Base-by-base conservation (phyloP, 805 yeast genomes). In the Kazachstania martiniae region DNA sequence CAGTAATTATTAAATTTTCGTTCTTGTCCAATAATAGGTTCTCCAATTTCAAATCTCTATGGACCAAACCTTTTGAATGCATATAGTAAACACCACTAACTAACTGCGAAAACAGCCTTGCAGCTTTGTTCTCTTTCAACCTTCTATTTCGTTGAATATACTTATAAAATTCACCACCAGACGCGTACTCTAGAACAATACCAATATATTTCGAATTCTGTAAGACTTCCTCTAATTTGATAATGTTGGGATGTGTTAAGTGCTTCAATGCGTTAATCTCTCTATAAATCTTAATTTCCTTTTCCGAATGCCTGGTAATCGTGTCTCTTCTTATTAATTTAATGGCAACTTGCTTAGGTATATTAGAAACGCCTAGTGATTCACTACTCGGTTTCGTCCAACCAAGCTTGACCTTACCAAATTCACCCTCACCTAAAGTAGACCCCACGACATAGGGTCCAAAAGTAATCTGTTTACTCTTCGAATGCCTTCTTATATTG, bases 351-450 rank as follows among this genome's bases (percentile, higher is more conserved):
- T 86, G 93, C 24, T 79, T 70, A 3, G 85, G 79, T 3, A 51
- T 44, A 13, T 47, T 52, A 12, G 85, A 78, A 3, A 49, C 44
- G 14, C 46, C 53, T 12, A 37, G 36, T 14, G 49, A 31, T 16
- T 23, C 18, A 12, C 13, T 29, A 21, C 18, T 3, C 18, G 34
- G 27, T 53, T 82, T 83, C 38, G 94, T 68, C 96, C 96, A 89
- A 10, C 96, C 97, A 15, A 91, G 65, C 55, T 89, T 91, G 37
- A 91, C 98, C 58, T 91, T 89, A 37, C 98, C 98, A 58, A 91
- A 91, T 53, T 91, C 98, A 30, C 98, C 98, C 60, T 91, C 95
- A 21, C 98, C 98, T 10, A 91, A 62, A 1, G 98, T 89, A 10
- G 94, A 77, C 3, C 97, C 98, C 6, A 91, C 67, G 15, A 83